These are phyloP conservation scores for Pichia cactophila DNA, from an alignment of 1,139 yeast species.

Conservation along the genomic window DNA sequence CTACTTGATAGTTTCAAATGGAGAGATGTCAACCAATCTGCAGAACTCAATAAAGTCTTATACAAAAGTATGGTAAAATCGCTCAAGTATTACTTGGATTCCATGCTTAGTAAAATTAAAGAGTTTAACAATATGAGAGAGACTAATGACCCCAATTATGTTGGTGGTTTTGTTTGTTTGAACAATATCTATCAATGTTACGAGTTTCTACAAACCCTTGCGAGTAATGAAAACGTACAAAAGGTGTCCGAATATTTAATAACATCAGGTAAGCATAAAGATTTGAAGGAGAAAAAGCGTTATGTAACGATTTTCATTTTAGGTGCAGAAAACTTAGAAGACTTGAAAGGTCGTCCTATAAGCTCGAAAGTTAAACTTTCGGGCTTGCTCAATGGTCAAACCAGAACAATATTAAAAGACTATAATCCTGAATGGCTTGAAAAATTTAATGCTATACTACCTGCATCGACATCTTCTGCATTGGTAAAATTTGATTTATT, in stretches of 20 bases:
- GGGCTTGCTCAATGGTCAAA: slow-evolving; percentile 65
- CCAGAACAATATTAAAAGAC: slow-evolving; percentile 56
- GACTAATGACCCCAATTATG: slow-evolving; percentile 14
- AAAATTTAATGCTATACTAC: slow-evolving; percentile 39
- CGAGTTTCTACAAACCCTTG: slow-evolving; percentile 12
- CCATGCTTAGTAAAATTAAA: slow-evolving; percentile 15
- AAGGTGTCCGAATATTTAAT: slow-evolving; percentile 27
- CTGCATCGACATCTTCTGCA: background rate
- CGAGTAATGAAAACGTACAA: slow-evolving; percentile 8
- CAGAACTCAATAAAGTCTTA: slow-evolving; percentile 19
- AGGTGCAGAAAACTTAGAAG: slow-evolving; percentile 63
- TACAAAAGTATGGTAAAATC: slow-evolving; percentile 20
- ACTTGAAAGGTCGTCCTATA: slow-evolving; percentile 43
- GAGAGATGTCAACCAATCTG: slow-evolving; percentile 20
- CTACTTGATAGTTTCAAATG: slow-evolving; percentile 24
- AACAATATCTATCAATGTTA: slow-evolving; percentile 23
- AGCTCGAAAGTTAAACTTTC: slow-evolving; percentile 64
- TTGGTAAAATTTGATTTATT: slow-evolving; percentile 17
- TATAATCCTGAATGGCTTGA: slow-evolving; percentile 85
- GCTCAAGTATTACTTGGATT: slow-evolving; percentile 17
- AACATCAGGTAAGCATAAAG: slow-evolving; percentile 6
- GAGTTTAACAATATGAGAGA: slow-evolving; percentile 14
- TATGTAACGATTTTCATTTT: slow-evolving; percentile 37
- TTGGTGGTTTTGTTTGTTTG: slow-evolving; percentile 23
- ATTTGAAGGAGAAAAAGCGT: slow-evolving; percentile 11